Evolutionary conservation across 306 rosid species (phyloP).

Genomic region (Lablab purpureus): DNA sequence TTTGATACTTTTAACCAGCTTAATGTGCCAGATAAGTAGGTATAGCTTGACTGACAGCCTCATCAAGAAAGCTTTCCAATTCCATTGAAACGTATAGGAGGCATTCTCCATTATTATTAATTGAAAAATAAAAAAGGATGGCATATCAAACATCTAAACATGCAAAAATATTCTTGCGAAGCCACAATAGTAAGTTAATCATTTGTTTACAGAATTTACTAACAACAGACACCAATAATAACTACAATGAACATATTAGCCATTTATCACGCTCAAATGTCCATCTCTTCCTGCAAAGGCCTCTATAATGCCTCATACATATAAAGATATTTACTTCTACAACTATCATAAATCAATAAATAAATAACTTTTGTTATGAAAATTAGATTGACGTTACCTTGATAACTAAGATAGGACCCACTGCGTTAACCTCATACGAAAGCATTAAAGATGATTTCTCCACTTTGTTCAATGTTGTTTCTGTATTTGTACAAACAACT

Average conservation of each 20-base stretch:
- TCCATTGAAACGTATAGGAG: neutral
- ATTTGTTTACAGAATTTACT: neutral
- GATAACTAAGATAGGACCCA: slow-evolving; percentile 89
- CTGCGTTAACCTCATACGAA: slow-evolving; percentile 89
- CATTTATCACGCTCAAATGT: neutral
- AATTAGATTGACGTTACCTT: slow-evolving; percentile 66
- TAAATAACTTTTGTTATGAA: slow-evolving; percentile 8
- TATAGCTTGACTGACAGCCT: neutral
- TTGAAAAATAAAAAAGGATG: neutral
- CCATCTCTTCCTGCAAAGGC: slow-evolving; percentile 12
- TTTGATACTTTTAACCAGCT: neutral
- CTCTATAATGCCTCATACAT: slow-evolving; percentile 8
- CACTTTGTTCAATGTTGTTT: slow-evolving; percentile 83
- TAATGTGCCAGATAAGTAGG: neutral
- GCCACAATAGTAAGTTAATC: neutral
- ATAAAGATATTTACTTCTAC: slow-evolving; percentile 24
- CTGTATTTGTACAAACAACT: slow-evolving; percentile 61
- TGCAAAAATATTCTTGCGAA: neutral
- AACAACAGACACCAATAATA: neutral
- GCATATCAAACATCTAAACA: neutral
- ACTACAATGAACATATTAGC: neutral
- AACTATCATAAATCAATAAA: slow-evolving; percentile 13
- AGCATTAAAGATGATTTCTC: slow-evolving; percentile 83
- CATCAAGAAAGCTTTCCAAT: slow-evolving; percentile 1
- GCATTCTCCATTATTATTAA: neutral